Conservation (phyloP, 345 rosid species). For the Eucalyptus polyanthemos region DNA sequence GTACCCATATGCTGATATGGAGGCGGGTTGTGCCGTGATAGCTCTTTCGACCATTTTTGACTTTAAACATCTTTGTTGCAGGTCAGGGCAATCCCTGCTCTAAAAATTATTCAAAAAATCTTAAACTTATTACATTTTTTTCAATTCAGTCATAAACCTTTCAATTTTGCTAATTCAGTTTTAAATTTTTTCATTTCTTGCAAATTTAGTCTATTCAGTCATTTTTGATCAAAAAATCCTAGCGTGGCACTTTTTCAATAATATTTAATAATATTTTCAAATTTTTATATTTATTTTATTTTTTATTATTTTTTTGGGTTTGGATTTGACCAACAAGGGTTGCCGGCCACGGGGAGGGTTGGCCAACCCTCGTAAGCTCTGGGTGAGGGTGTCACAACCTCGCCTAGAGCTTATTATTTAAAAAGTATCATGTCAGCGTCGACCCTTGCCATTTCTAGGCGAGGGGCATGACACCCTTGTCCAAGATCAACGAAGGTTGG, state of each 20-base stretch:
- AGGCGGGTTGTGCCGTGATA: background rate
- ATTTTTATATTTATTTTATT: no score
- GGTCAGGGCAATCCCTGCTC: background rate
- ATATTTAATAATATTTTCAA: no score
- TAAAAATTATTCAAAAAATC: fast-evolving
- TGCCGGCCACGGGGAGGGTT: fast-evolving
- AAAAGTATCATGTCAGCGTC: no score
- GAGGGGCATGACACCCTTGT: no score
- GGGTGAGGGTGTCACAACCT: no score
- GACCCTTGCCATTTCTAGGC: no score
- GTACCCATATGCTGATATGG: background rate
- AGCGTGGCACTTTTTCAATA: fast-evolving
- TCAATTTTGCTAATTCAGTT: fast-evolving
- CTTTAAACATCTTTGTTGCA: background rate
- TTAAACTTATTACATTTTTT: fast-evolving
- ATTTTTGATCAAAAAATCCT: no score
- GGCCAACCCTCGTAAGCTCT: fast-evolving
- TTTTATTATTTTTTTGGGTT: no score
- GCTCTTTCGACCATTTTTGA: background rate
- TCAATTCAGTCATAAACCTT: fast-evolving
- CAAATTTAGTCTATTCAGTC: fast-evolving
- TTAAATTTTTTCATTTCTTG: fast-evolving
- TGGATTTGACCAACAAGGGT: fast-evolving
- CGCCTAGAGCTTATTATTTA: no score
- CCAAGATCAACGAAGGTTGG: fast-evolving